Base-by-base conservation (phyloP, 2,329 filamentous ascomycete species). In the Fusarium floridanum region DNA sequence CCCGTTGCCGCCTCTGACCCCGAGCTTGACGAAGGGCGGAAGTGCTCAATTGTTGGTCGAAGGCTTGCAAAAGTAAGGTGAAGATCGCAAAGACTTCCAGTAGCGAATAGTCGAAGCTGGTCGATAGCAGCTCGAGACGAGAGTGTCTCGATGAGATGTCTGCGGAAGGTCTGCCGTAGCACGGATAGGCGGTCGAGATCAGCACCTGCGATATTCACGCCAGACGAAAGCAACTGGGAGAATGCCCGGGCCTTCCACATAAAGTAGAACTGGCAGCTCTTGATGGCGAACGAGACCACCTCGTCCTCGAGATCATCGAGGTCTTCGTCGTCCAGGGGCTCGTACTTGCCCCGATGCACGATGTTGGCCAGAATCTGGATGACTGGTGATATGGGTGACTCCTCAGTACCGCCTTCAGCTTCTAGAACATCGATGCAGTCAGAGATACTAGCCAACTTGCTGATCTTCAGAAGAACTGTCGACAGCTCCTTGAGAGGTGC, bases 171-270 rank as follows among this genome's bases (percentile, higher is more conserved):
- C 65, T 88, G 87, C 63, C 89, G 88, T 71, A 89, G 82, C 9
- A 86, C 78, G 9, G 88, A 87, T n/a, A 93, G 84, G 24, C 88
- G 83, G 75, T 93, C 90, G 34, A 95, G 85, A 9, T 91, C 88
- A 8, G 85, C 82, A 60, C 90, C 86, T 1, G 90, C 79, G 64
- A 94, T 82, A 62, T 84, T 88, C 5, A 86, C 87, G 50, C 90
- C 88, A 29, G 87, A 86, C 17, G 87, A 84, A 39, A 94, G 82
- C 17, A 88, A 82, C 64, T 87, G 85, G 71, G 87, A 86, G 70
- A 94, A 79, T 62, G 88, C 86, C 63, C 91, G 89, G 24, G 93
- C 89, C 80, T 97, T 96, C 97, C 97, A 99, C 91, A 97, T 94
- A 81, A 98, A 97, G 84, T 98, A 98, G 83, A 97, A 95, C 56